These are phyloP conservation scores for Calonectria multiphialidica DNA, from an alignment of 2,329 filamentous ascomycete species.

Conservation along the genomic window DNA sequence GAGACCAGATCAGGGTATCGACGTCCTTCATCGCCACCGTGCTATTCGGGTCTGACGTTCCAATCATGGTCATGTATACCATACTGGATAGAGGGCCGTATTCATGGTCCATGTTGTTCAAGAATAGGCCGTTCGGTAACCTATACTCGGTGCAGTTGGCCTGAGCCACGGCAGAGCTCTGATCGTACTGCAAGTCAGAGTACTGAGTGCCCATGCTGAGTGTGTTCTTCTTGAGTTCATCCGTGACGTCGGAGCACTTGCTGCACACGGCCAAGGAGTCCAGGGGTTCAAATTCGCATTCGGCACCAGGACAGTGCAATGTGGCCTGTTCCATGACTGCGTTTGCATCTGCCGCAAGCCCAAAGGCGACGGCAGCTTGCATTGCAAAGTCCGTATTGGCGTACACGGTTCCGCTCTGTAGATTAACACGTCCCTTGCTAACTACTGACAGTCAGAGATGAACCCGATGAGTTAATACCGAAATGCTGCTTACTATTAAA, in stretches of 20 bases:
- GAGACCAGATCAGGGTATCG: slow-evolving; percentile 31
- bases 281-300: slow-evolving; percentile 14
- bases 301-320: neutral
- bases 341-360: neutral
- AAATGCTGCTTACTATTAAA: neutral
- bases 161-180: neutral
- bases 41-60: slow-evolving; percentile 12
- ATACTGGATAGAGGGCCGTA: slow-evolving; percentile 1
- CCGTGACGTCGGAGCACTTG: slow-evolving; percentile 19
- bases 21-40: slow-evolving; percentile 26
- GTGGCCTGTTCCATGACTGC: slow-evolving; percentile 12
- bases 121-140: slow-evolving; percentile 19
- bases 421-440: slow-evolving; percentile 2
- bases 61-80: slow-evolving; percentile 31
- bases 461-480: too few species aligned
- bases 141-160: slow-evolving; percentile 4
- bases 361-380: slow-evolving; percentile 24
- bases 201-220: neutral
- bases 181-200: neutral
- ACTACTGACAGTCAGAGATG: neutral
- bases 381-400: slow-evolving; percentile 26
- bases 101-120: slow-evolving; percentile 24
- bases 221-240: neutral
- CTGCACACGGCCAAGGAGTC: slow-evolving; percentile 24
- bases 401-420: neutral